Evolutionary conservation across 176 grass and related monocot genomes (phyloP).

Genomic region (Oryza officinalis): DNA sequence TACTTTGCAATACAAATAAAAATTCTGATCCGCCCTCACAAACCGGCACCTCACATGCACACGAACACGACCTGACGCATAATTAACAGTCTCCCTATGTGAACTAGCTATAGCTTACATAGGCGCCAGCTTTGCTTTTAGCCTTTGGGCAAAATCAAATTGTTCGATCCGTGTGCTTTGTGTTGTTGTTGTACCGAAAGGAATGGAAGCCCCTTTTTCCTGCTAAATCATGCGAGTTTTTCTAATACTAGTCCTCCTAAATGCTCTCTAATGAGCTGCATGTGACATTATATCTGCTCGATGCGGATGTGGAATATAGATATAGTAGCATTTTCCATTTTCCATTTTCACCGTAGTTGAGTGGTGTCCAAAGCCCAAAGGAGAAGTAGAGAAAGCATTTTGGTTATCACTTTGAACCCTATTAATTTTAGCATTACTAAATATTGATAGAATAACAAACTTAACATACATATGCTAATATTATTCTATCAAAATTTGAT

Average conservation of each 20-base stretch:
- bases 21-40: neutral
- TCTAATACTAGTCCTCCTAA: neutral
- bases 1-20: neutral
- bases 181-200: neutral
- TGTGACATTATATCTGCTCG: neutral
- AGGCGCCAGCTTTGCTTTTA: neutral
- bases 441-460: no score
- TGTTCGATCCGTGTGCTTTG: slow-evolving; percentile 30
- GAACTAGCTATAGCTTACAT: slow-evolving; percentile 12
- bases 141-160: slow-evolving; percentile 37
- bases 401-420: no score
- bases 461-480: no score
- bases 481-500: no score
- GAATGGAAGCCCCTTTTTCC: neutral
- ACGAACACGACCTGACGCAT: slow-evolving; percentile 32
- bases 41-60: slow-evolving; percentile 41
- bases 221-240: slow-evolving; percentile 18
- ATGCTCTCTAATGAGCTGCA: neutral
- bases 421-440: no score
- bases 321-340: neutral
- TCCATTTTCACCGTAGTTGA: neutral
- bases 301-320: neutral
- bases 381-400: neutral
- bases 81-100: slow-evolving; percentile 41
- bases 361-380: neutral